Evolutionary conservation across 768 basidiomycete genomes (phyloP), one percentile per base, ranked within the genome.

Genomic region (Lentinus brumalis): DNA sequence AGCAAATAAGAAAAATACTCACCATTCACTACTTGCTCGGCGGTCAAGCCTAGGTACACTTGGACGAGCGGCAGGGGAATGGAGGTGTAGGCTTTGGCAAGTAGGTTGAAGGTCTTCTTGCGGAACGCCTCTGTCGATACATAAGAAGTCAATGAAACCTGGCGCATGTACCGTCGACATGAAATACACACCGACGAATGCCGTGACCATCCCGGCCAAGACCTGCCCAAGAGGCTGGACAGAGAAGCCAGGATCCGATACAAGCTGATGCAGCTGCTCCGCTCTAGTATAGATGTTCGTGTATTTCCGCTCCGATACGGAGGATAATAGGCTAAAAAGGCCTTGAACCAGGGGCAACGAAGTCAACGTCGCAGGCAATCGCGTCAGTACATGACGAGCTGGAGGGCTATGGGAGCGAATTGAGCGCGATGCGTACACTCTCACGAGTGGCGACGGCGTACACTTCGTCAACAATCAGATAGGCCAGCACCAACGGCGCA

Each of bases 71-170:
- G 57, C 11, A 86, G 61, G 12, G 84, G 81, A 26, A 92, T 73
- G 1, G 86, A 84, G 3, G 82, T 80, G 71, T 89, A 91, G n/a
- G 86, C 87, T 66, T 78, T 83, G 9, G 84, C 80, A 21, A 91
- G 66, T 9, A 91, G 76, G 1, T 67, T 66, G 62, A 87, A 79
- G 0, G 85, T 86, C 60, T 84, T 79, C 57, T 68, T 67, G 46
- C 87, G 84, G 73, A 90, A 91, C 9, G 77, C 69, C 3, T 83
- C 89, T 91, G 60, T 3, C 11, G 32, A 12, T 18, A 15, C 18
- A 26, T 53, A 6, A 32, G 15, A 26, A 18, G 26, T 29, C 45
- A 50, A 53, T 29, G 1, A 35, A 5, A 40, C 10, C n/a, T 8
- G 1, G 4, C 11, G 1, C 5, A 7, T 6, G 45, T 21, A 39